Base-by-base conservation (phyloP, 176 grass and related monocot species). In the Puya raimondii region DNA sequence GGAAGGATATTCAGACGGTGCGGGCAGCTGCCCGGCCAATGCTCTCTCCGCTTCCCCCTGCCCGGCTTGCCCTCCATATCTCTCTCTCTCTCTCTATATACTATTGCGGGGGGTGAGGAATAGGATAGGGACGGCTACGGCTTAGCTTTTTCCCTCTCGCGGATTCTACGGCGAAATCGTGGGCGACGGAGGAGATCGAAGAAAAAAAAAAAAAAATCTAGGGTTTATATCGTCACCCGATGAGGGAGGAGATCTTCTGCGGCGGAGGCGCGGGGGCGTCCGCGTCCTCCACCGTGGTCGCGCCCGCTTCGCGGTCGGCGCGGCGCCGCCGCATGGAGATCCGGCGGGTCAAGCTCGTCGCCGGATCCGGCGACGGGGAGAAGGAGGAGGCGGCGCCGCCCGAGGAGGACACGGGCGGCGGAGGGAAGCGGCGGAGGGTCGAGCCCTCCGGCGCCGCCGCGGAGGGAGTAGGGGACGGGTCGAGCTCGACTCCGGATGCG, bases 161-260 rank as follows among this genome's bases (percentile, higher is more conserved):
- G 4, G 33, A 42, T 42, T 7, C 33, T 42, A 53, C n/a, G 18
- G 9, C 72, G 63, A 85, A 58, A 72, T 53, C 67, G 22, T 67
- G 21, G 18, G 63, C 70, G 57, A 72, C 80, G 80, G 26, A 48
- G 65, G 33, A 52, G 53, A 15, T 23, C n/a, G 64, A 50, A 78
- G 50, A 42, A 42, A 42, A 6, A 42, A 42, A 42, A 42, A 54
- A 49, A 52, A 47, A 63, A 53, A 51, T 47, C 23, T 69, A 58
- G 18, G 13, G 21, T 50, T 73, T n/a, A 29, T 68, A 2, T 42
- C 8, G 17, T 11, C 42, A 33, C 6, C 47, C 27, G 2, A 22
- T 21, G 21, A 99, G 93, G 94, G 87, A 79, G 15, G 84, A 91
- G 70, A 87, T 99, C 63, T 89, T 82, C 54, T 91, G 87, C 68